phyloP scores from a whole-genome alignment of 2,329 filamentous ascomycete species.

The Mycosphaerella sp. region DNA sequence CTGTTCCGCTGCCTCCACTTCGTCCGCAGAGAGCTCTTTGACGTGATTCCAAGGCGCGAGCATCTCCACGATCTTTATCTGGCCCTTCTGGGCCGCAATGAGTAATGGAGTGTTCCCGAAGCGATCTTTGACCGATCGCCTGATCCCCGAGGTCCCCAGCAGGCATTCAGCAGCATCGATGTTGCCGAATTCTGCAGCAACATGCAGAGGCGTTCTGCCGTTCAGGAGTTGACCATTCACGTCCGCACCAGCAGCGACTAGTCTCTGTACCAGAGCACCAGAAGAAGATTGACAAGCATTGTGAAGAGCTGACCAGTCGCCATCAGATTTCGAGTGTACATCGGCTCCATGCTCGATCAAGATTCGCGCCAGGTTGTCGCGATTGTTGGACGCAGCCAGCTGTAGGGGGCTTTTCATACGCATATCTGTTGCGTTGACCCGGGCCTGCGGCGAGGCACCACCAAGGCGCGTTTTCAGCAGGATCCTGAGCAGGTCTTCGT shows the following conservation, averaged over 20 bases:
- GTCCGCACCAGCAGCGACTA: conserved; percentile 24
- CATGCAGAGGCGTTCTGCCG: conserved; percentile 25
- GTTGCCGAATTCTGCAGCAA: conserved; percentile 27
- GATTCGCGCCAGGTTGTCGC: conserved; percentile 57
- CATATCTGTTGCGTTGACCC: conserved; percentile 20
- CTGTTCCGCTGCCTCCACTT: conserved; percentile 19
- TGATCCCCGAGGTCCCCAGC: conserved; percentile 27
- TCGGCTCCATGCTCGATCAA: conserved; percentile 92
- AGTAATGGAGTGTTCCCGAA: conserved; percentile 42
- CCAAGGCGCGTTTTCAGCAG: conserved; percentile 17
- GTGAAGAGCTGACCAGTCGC: conserved; percentile 87
- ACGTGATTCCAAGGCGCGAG: conserved; percentile 39
- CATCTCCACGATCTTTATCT: conserved; percentile 38
- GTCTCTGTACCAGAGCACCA: conserved; percentile 17
- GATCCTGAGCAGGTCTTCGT: conserved; percentile 19
- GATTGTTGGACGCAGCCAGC: conserved; percentile 19
- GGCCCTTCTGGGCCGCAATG: conserved; percentile 37
- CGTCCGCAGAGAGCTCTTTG: conserved; percentile 18
- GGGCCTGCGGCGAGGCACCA: conserved; percentile 18
- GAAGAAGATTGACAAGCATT: conserved; percentile 19
- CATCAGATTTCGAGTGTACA: conserved; percentile 80
- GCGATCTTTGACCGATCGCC: conserved; percentile 35
- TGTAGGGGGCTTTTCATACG: conserved; percentile 23
- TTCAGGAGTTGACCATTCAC: conserved; percentile 25
- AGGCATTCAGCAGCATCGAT: conserved; percentile 21